phyloP scores from a whole-genome alignment of 345 rosid genomes.

The Corymbia maculata region DNA sequence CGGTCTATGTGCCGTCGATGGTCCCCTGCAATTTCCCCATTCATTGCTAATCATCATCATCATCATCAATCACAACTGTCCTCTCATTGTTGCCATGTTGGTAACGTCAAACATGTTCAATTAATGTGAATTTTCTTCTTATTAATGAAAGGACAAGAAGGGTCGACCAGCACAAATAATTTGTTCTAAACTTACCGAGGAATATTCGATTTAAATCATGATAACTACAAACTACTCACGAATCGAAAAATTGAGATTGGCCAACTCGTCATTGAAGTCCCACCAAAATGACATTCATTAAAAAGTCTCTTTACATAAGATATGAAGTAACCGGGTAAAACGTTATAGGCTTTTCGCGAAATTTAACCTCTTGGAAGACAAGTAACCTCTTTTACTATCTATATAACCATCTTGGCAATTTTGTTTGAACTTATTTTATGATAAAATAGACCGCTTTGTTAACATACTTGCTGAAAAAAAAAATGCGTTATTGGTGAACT shows the following conservation, averaged over 20 bases:
- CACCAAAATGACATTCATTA: not conserved
- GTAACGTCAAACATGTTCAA: not conserved
- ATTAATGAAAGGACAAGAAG: not conserved
- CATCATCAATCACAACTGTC: not conserved
- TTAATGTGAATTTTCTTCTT: not conserved
- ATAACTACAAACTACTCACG: not conserved
- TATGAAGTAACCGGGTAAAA: not conserved
- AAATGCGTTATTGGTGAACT: not conserved
- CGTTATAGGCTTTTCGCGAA: not conserved
- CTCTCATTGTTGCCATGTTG: not conserved
- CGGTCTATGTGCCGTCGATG: conserved; percentile 16
- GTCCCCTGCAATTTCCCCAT: conserved; percentile 32
- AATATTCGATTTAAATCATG: not conserved
- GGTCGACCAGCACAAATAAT: not conserved
- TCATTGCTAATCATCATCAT: not conserved
- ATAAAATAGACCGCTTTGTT: not conserved
- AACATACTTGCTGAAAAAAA: not conserved
- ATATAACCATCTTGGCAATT: not conserved
- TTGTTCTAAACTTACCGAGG: not conserved
- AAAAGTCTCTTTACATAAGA: not conserved
- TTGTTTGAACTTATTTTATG: not conserved
- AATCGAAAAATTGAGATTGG: not conserved
- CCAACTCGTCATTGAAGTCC: not conserved
- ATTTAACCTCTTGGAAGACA: not conserved
- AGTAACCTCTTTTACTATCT: not conserved